phyloP scores from a whole-genome alignment of 345 rosid genomes.

The Aurinia saxatilis region DNA sequence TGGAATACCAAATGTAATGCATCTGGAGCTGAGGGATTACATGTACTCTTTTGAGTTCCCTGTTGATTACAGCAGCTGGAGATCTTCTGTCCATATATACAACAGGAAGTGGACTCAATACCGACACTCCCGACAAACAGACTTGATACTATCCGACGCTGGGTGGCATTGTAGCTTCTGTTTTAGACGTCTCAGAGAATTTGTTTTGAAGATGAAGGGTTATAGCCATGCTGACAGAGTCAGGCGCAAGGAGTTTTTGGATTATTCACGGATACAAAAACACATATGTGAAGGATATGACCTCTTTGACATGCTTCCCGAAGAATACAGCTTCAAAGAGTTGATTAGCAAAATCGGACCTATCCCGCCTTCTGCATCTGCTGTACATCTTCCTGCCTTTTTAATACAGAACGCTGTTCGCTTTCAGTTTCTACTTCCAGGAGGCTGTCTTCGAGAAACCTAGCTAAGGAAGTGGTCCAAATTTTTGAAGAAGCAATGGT shows the following conservation, averaged over 20 bases:
- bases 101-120: conserved; percentile 42
- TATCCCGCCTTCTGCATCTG: conserved; percentile 67
- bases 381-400: conserved; percentile 83
- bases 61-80: conserved; percentile 85
- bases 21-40: conserved; percentile 72
- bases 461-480: neutral
- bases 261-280: conserved; percentile 53
- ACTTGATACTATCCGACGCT: conserved; percentile 66
- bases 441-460: conserved; percentile 54
- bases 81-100: conserved; percentile 53
- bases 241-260: conserved; percentile 37
- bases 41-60: conserved; percentile 90
- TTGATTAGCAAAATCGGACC: conserved; percentile 84
- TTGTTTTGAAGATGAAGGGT: conserved; percentile 85
- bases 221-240: conserved; percentile 95
- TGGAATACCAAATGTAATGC: conserved; percentile 57
- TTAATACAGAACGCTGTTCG: conserved; percentile 70
- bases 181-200: conserved; percentile 51
- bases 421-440: conserved; percentile 82
- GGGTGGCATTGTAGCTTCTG: conserved; percentile 99
- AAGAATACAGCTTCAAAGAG: conserved; percentile 68
- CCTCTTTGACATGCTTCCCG: conserved; percentile 87
- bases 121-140: conserved; percentile 65
- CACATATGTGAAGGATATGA: conserved; percentile 65
- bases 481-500: neutral